phyloP scores from a whole-genome alignment of 805 yeast species.

The Myxozyma neotropica region DNA sequence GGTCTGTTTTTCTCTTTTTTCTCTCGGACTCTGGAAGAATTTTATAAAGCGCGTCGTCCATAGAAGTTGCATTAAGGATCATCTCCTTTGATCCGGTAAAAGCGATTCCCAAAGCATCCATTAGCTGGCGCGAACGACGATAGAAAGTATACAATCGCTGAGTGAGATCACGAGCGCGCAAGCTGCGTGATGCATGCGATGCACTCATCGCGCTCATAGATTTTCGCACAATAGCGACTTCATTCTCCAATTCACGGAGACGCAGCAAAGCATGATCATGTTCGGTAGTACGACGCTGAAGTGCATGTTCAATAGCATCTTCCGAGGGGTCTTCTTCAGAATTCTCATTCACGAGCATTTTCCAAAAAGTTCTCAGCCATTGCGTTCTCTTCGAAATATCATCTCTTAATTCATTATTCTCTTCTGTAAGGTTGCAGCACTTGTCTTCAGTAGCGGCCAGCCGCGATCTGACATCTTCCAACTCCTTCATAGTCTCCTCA shows the following conservation, averaged over 20 bases:
- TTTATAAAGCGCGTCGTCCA: constrained; percentile 25
- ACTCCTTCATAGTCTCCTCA: constrained; percentile 2
- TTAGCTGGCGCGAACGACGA: constrained; percentile 33
- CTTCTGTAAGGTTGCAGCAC: not conserved
- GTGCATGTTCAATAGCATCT: constrained; percentile 6
- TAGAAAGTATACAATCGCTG: constrained; percentile 44
- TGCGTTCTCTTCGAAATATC: not conserved
- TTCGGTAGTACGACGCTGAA: not conserved
- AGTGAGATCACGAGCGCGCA: constrained; percentile 50
- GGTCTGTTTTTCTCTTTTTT: constrained; percentile 14
- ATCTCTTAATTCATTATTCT: not conserved
- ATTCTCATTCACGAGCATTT: constrained; percentile 1
- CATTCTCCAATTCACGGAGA: constrained; percentile 9
- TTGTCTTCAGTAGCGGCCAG: constrained; percentile 12
- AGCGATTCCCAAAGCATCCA: constrained; percentile 20
- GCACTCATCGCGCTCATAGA: not conserved
- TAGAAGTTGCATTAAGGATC: constrained; percentile 8
- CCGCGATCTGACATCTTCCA: constrained; percentile 5
- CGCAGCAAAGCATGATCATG: not conserved
- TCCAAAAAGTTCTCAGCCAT: not conserved
- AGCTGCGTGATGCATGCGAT: constrained; percentile 23
- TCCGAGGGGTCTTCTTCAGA: not conserved
- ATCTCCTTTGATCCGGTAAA: constrained; percentile 12
- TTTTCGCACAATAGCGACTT: constrained; percentile 4
- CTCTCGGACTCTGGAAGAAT: constrained; percentile 27